A percentile compares a stretch with the other conserved stretches of the same genome.
Evolutionary conservation across 2,329 filamentous ascomycete genomes (phyloP).

Genomic region (Rutstroemia sp.): DNA sequence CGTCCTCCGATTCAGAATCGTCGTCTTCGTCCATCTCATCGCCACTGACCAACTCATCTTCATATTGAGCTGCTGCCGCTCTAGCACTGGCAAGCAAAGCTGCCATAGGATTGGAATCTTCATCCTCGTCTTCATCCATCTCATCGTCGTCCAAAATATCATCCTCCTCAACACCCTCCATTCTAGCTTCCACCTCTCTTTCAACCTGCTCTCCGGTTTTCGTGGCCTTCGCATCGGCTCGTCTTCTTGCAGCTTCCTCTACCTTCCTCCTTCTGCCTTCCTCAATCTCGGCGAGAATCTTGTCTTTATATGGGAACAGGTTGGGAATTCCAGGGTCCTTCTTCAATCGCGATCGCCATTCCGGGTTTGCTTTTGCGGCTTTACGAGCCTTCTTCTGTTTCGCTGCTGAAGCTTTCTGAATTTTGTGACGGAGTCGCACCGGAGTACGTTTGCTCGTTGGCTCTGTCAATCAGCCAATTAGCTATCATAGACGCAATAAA

Average conservation of each 20-base stretch:
- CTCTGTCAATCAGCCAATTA: conserved; percentile 45
- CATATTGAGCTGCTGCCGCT: conserved; percentile 69
- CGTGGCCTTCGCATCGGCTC: conserved; percentile 64
- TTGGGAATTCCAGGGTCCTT: conserved; percentile 98
- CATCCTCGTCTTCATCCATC: conserved; percentile 50
- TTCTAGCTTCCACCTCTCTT: conserved; percentile 37
- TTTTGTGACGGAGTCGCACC: conserved; percentile 88
- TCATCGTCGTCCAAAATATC: conserved; percentile 42
- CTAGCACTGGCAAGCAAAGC: conserved; percentile 80
- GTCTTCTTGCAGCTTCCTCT: conserved; percentile 65
- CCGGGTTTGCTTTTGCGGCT: conserved; percentile 87
- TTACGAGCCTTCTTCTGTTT: conserved; percentile 91
- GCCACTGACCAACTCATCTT: conserved; percentile 37
- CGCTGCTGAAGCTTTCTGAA: conserved; percentile 81
- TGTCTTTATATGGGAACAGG: conserved; percentile 95
- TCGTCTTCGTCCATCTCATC: conserved; percentile 51
- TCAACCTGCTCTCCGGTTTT: conserved; percentile 46
- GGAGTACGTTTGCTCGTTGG: conserved; percentile 90
- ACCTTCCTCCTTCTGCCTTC: conserved; percentile 74
- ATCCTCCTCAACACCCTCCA: conserved; percentile 38
- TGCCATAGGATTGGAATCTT: conserved; percentile 80
- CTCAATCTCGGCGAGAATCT: conserved; percentile 89
- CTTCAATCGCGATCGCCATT: conserved; percentile 93
- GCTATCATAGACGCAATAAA: not conserved
- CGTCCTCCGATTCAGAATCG: conserved; percentile 37